Conservation (phyloP, 345 rosid genomes). For the Bretschneidera sinensis region DNA sequence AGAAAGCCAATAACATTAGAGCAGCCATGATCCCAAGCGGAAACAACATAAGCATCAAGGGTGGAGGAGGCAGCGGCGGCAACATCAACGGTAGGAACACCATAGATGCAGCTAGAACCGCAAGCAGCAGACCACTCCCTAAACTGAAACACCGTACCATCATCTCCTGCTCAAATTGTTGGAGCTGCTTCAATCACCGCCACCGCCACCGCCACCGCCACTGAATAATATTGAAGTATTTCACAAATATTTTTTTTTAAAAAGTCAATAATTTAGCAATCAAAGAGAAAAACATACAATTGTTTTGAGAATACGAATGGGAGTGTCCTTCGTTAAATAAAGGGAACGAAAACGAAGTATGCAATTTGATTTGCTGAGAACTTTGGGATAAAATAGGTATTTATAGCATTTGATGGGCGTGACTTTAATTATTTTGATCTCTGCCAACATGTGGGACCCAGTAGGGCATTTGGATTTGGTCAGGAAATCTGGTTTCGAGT, state of each 20-base stretch:
- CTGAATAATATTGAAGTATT: no score
- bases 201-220: no score
- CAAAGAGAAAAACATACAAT: no score
- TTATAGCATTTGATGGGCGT: neutral
- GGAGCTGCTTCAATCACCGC: no score
- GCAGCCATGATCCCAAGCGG: constrained; percentile 68
- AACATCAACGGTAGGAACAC: constrained; percentile 51
- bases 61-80: constrained; percentile 74
- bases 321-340: no score
- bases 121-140: constrained; percentile 31
- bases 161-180: neutral
- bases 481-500: constrained; percentile 19
- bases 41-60: constrained; percentile 46
- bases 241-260: no score
- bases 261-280: no score
- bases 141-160: neutral
- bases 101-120: constrained; percentile 39
- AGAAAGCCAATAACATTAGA: constrained; percentile 54
- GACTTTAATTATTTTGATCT: neutral
- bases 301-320: neutral
- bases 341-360: no score
- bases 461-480: neutral
- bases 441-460: constrained; percentile 4
- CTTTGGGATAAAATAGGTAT: neutral
- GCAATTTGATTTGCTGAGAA: no score